Percentiles rank a stretch among this genome's conserved stretches.
These are phyloP conservation scores for Tuber indicum DNA, from an alignment of 495 filamentous ascomycete species.

Conservation along the genomic window DNA sequence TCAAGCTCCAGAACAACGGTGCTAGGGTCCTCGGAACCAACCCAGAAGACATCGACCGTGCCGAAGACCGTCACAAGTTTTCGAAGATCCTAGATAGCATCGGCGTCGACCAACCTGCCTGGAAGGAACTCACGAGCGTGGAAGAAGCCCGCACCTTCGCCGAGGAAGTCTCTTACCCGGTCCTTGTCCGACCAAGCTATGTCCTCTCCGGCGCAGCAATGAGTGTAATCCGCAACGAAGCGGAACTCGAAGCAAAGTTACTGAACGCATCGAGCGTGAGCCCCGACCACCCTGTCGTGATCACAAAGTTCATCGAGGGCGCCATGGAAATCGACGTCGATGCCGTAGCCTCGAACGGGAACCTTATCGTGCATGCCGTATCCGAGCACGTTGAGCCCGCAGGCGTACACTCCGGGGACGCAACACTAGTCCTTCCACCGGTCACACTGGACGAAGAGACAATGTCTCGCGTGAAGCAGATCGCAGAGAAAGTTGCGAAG, in stretches of 20 bases:
- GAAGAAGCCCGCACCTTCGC: slow-evolving; percentile 82
- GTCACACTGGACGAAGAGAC: slow-evolving; percentile 64
- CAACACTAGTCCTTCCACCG: slow-evolving; percentile 90
- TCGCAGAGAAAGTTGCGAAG: slow-evolving; percentile 91
- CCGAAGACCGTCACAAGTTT: slow-evolving; percentile 96
- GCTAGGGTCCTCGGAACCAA: slow-evolving; percentile 88
- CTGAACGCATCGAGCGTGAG: slow-evolving; percentile 85
- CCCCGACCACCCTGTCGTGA: slow-evolving; percentile 96
- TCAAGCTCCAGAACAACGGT: slow-evolving; percentile 86
- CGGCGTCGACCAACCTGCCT: slow-evolving; percentile 87
- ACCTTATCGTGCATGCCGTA: slow-evolving; percentile 85
- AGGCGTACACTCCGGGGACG: slow-evolving; percentile 96
- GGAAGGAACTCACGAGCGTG: slow-evolving; percentile 93
- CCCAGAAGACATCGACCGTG: slow-evolving; percentile 90
- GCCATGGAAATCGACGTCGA: slow-evolving; percentile 98
- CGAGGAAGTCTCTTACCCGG: slow-evolving; percentile 81
- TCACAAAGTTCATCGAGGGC: slow-evolving; percentile 97
- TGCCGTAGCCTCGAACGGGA: slow-evolving; percentile 78
- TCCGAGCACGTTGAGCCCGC: slow-evolving; percentile 97
- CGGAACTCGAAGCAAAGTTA: slow-evolving; percentile 84
- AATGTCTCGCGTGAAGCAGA: slow-evolving; percentile 83
- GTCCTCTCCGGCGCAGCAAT: slow-evolving; percentile 96
- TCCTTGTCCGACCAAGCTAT: slow-evolving; percentile 92
- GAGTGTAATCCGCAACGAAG: slow-evolving; percentile 94
- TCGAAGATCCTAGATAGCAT: slow-evolving; percentile 95